Evolutionary conservation across 805 yeast species (phyloP).

Genomic region (Metschnikowia gelsemii): DNA sequence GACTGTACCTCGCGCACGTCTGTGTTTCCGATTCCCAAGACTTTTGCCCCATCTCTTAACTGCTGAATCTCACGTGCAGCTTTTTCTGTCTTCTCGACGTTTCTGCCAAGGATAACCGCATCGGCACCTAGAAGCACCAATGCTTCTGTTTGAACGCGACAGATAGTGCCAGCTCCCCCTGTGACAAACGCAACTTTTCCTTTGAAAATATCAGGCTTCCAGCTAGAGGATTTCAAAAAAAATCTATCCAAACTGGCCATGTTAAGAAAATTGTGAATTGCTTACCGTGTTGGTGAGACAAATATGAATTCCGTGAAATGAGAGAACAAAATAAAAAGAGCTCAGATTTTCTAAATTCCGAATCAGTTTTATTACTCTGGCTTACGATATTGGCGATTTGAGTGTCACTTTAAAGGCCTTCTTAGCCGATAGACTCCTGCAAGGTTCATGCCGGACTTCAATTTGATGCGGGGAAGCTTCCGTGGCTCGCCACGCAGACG

Average conservation of each 20-base stretch:
- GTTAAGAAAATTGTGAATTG: not conserved
- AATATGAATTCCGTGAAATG: too few species aligned
- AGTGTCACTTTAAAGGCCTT: too few species aligned
- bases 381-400: too few species aligned
- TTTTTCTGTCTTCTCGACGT: slow-evolving; percentile 57
- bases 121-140: slow-evolving; percentile 79
- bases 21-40: slow-evolving; percentile 65
- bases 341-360: too few species aligned
- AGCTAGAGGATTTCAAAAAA: slow-evolving; percentile 28
- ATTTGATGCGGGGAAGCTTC: too few species aligned
- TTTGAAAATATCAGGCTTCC: slow-evolving; percentile 66
- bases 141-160: slow-evolving; percentile 87
- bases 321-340: not conserved
- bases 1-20: slow-evolving; percentile 75
- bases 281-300: too few species aligned
- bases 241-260: slow-evolving; percentile 36
- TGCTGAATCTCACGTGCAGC: slow-evolving; percentile 67
- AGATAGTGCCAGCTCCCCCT: slow-evolving; percentile 97
- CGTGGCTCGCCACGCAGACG: too few species aligned
- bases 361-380: too few species aligned
- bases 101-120: slow-evolving; percentile 84
- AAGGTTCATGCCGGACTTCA: too few species aligned
- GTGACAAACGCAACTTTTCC: slow-evolving; percentile 89
- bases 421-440: too few species aligned
- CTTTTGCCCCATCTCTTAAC: slow-evolving; percentile 60